These are phyloP conservation scores for Trametes hirsuta DNA, from an alignment of 1,284 basidiomycete species.

Conservation along the genomic window DNA sequence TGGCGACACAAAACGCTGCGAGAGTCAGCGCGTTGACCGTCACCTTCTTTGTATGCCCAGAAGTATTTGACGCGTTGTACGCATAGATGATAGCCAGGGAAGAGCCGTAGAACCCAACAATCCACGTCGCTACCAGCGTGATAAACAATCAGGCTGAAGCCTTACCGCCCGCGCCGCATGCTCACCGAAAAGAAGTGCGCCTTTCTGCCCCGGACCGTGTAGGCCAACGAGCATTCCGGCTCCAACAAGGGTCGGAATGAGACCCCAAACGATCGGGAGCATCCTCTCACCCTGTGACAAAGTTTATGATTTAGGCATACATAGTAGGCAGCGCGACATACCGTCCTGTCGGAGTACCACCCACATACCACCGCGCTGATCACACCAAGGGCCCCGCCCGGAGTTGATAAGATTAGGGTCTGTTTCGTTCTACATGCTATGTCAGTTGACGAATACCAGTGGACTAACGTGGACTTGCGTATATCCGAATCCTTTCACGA, in stretches of 20 bases:
- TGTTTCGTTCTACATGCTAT: conserved; percentile 52
- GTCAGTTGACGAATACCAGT: no score
- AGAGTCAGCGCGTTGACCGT: conserved; percentile 65
- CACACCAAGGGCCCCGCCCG: conserved; percentile 56
- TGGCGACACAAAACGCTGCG: conserved; percentile 57
- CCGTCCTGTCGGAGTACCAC: conserved; percentile 69
- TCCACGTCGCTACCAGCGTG: conserved; percentile 47
- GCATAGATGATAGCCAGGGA: conserved; percentile 65
- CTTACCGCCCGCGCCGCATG: background rate
- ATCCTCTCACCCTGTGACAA: conserved; percentile 56
- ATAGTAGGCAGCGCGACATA: conserved; percentile 21
- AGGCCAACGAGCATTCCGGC: conserved; percentile 59
- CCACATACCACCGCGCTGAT: conserved; percentile 56
- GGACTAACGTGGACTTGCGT: conserved; percentile 39
- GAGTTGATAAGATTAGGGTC: conserved; percentile 64
- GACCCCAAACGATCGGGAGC: conserved; percentile 61
- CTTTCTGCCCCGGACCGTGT: conserved; percentile 52
- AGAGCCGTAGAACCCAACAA: conserved; percentile 63
- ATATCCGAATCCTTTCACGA: conserved; percentile 68
- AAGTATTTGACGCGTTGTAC: conserved; percentile 69
- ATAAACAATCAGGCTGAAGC: background rate
- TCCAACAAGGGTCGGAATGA: conserved; percentile 67
- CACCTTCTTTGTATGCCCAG: conserved; percentile 70
- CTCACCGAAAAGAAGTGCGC: conserved; percentile 60
- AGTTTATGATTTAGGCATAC: background rate